Evolutionary conservation across 345 rosid genomes (phyloP).

Genomic region (thale cress (Arabidopsis thaliana)): TAIR10.1 NC_003076.8:20850001-20850500

Average conservation of each 20-base stretch:
- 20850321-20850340: constrained; percentile 64
- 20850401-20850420: constrained; percentile 86
- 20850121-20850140: constrained; percentile 58
- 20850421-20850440: constrained; percentile 84
- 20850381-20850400: constrained; percentile 87
- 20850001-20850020: constrained; percentile 57
- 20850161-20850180: constrained; percentile 81
- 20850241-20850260: constrained; percentile 59
- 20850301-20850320: constrained; percentile 66
- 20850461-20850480: constrained; percentile 87
- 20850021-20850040: constrained; percentile 47
- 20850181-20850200: constrained; percentile 71
- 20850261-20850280: constrained; percentile 65
- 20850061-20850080: constrained; percentile 42
- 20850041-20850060: constrained; percentile 43
- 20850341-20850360: constrained; percentile 65
- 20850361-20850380: constrained; percentile 65
- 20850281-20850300: constrained; percentile 92
- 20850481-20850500: constrained; percentile 82
- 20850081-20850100: constrained; percentile 72
- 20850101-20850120: constrained; percentile 60
- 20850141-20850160: constrained; percentile 68
- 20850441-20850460: constrained; percentile 78
- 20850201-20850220: constrained; percentile 60
- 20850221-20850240: constrained; percentile 58